Evolutionary conservation across 495 filamentous ascomycete species (phyloP), one percentile per base, ranked within the genome.

Genomic region (Neurospora sp.): DNA sequence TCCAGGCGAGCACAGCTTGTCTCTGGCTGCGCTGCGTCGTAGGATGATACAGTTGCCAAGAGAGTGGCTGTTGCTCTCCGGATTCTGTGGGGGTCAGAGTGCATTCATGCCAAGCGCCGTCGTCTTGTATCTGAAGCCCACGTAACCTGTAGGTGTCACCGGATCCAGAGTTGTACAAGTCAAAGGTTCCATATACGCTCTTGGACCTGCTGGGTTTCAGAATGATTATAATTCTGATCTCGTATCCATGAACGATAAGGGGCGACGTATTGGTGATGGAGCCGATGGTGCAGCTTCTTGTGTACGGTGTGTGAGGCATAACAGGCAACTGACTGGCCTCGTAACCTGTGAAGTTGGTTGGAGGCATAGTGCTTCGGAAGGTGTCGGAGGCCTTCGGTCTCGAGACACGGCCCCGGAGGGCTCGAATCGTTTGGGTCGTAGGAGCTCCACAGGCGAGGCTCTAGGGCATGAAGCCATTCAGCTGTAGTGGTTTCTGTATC

Each of bases 251-350:
- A 2, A 80, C 71, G 8, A 42, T 68, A 20, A 79, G n/a, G 22
- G 72, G 59, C 3, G 75, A 74, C 5, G 73, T 71, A 72, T 78
- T 76, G 71, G 74, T 18, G 68, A 78, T 68, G 14, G 77, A 80
- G 27, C 70, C 53, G 18, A 79, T 74, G 9, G 86, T 88, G 75
- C 86, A 84, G 72, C 81, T 85, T 69, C 89, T 88, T 79, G 74
- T 74, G 5, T 88, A 86, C 31, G 80, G 82, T 53, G 77, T 82
- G 35, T 92, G 90, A 74, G 88, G 87, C 61, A 85, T 78, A 37
- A 69, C 69, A 7, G 77, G 80, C 16, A 78, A 73, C 0, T 75
- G 85, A 12, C 22, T 53, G 83, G 80, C 68, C 18, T 72, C 65
- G 31, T 80, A 80, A 0, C 77, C 78, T 35, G 77, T 74, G 8